These are phyloP conservation scores for Talaromyces ruber DNA, from an alignment of 495 filamentous ascomycete species.

Conservation along the genomic window DNA sequence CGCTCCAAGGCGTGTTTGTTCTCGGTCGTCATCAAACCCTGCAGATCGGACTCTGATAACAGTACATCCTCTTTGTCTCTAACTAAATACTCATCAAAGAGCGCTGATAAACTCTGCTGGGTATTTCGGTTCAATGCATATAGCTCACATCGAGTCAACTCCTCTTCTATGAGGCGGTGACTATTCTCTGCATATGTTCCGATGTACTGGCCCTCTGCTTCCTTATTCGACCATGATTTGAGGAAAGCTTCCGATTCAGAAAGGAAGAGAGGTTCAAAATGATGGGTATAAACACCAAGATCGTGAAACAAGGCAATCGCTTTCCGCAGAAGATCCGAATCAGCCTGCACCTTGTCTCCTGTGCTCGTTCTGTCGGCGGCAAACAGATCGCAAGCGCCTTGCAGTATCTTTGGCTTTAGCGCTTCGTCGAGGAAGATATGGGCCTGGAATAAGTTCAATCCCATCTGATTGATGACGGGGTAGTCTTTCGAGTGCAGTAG, in stretches of 20 bases:
- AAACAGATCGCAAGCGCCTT: conserved; percentile 69
- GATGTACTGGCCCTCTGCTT: conserved; percentile 47
- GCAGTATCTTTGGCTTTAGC: conserved; percentile 47
- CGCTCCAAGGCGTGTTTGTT: conserved; percentile 58
- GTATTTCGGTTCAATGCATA: conserved; percentile 79
- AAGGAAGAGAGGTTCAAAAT: conserved; percentile 74
- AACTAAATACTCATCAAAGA: conserved; percentile 62
- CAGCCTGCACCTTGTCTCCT: conserved; percentile 18
- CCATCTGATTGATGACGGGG: conserved; percentile 50
- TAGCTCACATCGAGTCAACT: conserved; percentile 62
- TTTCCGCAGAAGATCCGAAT: conserved; percentile 55
- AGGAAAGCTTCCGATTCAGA: conserved; percentile 57
- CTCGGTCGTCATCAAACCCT: conserved; percentile 56
- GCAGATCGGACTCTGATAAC: conserved; percentile 51
- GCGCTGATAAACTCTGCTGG: conserved; percentile 60
- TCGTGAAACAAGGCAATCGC: conserved; percentile 73
- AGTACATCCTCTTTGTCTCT: conserved; percentile 51
- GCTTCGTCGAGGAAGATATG: conserved; percentile 45
- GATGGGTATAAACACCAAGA: conserved; percentile 64
- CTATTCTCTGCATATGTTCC: conserved; percentile 63
- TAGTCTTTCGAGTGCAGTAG: conserved; percentile 56
- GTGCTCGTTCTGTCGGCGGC: conserved; percentile 56
- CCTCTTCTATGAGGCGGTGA: conserved; percentile 54
- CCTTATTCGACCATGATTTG: conserved; percentile 51
- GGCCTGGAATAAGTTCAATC: conserved; percentile 47